These are phyloP conservation scores for Helicocarpus griseus DNA, from an alignment of 2,329 filamentous ascomycete genomes.

Conservation along the genomic window DNA sequence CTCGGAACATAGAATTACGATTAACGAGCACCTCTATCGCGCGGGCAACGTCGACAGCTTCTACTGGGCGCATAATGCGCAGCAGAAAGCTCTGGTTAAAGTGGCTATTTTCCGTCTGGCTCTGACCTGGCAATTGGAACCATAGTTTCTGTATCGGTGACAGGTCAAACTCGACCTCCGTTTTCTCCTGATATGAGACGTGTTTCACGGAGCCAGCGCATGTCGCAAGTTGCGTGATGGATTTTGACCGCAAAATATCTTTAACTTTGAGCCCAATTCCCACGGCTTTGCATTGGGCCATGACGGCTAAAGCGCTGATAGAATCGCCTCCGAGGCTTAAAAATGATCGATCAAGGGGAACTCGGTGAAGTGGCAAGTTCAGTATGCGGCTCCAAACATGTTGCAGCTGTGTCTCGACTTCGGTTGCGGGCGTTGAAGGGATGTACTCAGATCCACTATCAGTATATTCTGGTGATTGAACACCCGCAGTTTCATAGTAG, in stretches of 20 bases:
- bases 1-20: conserved; percentile 18
- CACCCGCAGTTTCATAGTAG: conserved; percentile 11
- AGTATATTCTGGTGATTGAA: not conserved
- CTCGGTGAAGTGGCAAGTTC: conserved; percentile 11
- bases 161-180: conserved; percentile 15
- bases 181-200: conserved; percentile 19
- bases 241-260: conserved; percentile 28
- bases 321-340: conserved; percentile 24
- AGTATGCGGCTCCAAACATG: conserved; percentile 17
- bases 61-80: conserved; percentile 5
- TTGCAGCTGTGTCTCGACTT: conserved; percentile 10
- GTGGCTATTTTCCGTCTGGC: conserved; percentile 15
- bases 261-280: conserved; percentile 13
- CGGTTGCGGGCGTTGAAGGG: conserved; percentile 9
- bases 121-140: conserved; percentile 9
- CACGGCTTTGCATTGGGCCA: conserved; percentile 12
- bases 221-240: conserved; percentile 30
- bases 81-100: conserved; percentile 20
- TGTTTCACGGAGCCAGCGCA: conserved; percentile 21
- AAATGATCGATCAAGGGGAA: conserved; percentile 20
- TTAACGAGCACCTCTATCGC: conserved; percentile 13
- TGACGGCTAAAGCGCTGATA: conserved; percentile 19
- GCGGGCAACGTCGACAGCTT: conserved; percentile 4
- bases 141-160: conserved; percentile 21
- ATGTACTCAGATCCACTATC: not conserved